Evolutionary conservation across 768 basidiomycete species (phyloP).

Genomic region (Tylopilus sp.): DNA sequence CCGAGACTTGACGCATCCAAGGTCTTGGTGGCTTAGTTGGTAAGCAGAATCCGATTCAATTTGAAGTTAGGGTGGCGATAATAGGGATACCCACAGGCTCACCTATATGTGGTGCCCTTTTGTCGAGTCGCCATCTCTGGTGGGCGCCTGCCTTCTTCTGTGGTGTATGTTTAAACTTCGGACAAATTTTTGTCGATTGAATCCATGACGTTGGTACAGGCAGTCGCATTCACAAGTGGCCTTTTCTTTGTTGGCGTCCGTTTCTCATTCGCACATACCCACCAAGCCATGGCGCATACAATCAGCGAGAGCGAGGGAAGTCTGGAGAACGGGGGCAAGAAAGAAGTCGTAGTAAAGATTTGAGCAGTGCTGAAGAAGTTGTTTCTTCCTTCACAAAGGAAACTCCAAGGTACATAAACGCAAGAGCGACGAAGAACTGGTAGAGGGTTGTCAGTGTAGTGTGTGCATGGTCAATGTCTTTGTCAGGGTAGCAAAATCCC

Average conservation of each 20-base stretch:
- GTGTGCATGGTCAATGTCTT: no score
- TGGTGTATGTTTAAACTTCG: no score
- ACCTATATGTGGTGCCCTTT: conserved; percentile 54
- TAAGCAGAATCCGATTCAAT: conserved; percentile 1
- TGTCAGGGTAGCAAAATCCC: no score
- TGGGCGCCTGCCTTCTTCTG: conserved; percentile 54
- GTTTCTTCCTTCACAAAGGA: background rate
- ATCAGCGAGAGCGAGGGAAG: background rate
- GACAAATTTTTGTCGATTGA: background rate
- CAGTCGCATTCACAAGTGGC: conserved; percentile 1
- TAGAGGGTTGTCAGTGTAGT: no score
- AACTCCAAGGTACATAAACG: no score
- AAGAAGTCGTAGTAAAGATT: background rate
- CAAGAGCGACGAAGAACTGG: background rate
- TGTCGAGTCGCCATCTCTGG: conserved; percentile 50
- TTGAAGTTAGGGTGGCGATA: background rate
- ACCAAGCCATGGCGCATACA: no score
- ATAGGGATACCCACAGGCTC: conserved; percentile 37
- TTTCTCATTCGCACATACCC: background rate
- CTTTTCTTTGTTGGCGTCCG: conserved; percentile 15
- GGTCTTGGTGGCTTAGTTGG: conserved; percentile 24
- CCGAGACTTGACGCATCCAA: conserved; percentile 4
- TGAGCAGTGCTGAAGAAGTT: background rate
- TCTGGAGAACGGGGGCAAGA: background rate
- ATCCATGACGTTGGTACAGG: conserved; percentile 1